These are phyloP conservation scores for Stentor roeselii DNA, from an alignment of 73 alveolate genomes.

Conservation along the genomic window DNA sequence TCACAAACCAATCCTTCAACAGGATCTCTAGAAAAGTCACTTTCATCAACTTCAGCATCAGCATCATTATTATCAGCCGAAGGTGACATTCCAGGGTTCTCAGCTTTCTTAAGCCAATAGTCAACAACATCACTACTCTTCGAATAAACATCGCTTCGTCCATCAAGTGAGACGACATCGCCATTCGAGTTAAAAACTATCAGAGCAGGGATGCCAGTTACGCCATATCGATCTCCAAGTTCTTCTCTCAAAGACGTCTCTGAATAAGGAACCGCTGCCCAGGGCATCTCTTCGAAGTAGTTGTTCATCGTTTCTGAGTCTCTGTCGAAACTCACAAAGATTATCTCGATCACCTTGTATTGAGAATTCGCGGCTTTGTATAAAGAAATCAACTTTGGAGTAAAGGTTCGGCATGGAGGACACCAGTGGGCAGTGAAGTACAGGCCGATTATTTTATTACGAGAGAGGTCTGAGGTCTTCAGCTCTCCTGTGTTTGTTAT, in stretches of 20 bases:
- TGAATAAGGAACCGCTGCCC: slow-evolving; percentile 49
- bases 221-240: slow-evolving; percentile 63
- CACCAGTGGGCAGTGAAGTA: slow-evolving; percentile 98
- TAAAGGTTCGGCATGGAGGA: slow-evolving; percentile 95
- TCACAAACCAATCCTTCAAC: neutral
- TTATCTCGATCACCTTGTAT: slow-evolving; percentile 38
- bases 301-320: slow-evolving; percentile 24
- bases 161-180: slow-evolving; percentile 42
- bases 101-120: slow-evolving; percentile 34
- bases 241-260: slow-evolving; percentile 61
- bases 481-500: slow-evolving; percentile 2
- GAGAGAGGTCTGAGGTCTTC: neutral
- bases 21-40: neutral
- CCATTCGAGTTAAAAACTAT: slow-evolving; percentile 51
- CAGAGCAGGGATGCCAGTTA: slow-evolving; percentile 79
- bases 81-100: neutral
- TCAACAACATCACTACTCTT: slow-evolving; percentile 52
- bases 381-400: slow-evolving; percentile 76
- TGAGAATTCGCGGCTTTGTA: slow-evolving; percentile 45
- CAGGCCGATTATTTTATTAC: slow-evolving; percentile 20
- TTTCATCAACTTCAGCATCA: neutral
- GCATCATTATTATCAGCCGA: neutral
- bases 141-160: slow-evolving; percentile 41
- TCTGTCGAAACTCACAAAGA: slow-evolving; percentile 54
- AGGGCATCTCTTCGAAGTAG: slow-evolving; percentile 56